phyloP scores from a whole-genome alignment of 2,329 filamentous ascomycete genomes.

The Stemphylium beticola region DNA sequence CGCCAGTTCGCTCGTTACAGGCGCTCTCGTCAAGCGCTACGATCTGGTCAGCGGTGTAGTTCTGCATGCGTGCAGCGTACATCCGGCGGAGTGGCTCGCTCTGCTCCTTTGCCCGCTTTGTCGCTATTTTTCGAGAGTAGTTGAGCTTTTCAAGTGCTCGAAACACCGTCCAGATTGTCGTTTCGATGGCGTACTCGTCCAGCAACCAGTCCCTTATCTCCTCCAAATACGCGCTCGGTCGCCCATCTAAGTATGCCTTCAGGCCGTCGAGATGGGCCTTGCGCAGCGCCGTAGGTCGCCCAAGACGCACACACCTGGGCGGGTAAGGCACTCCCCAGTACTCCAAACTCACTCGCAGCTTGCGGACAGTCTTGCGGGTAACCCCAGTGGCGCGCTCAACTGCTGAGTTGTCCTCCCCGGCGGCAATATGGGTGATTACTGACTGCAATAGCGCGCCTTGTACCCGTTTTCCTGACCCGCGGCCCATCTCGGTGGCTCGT shows the following conservation, averaged over 20 bases:
- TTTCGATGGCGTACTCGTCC: not conserved
- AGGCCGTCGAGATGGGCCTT: not conserved
- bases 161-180: not conserved
- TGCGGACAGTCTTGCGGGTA: not conserved
- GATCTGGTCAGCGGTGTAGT: conserved; percentile 15
- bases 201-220: conserved; percentile 10
- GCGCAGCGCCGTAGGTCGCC: not conserved
- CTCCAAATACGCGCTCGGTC: conserved; percentile 10
- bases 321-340: not conserved
- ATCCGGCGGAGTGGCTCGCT: no score
- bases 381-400: no score
- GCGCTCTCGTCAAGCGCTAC: conserved; percentile 15
- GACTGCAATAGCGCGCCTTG: not conserved
- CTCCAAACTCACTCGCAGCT: not conserved
- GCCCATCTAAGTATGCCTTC: not conserved
- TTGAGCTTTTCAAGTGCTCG: not conserved
- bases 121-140: no score
- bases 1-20: conserved; percentile 17
- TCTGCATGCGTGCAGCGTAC: no score
- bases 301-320: not conserved
- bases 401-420: not conserved
- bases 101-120: no score
- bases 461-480: no score
- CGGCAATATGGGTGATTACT: not conserved
- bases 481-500: no score